Conservation (phyloP, 805 yeast genomes). For the Saccharomycopsis lassenensis region DNA sequence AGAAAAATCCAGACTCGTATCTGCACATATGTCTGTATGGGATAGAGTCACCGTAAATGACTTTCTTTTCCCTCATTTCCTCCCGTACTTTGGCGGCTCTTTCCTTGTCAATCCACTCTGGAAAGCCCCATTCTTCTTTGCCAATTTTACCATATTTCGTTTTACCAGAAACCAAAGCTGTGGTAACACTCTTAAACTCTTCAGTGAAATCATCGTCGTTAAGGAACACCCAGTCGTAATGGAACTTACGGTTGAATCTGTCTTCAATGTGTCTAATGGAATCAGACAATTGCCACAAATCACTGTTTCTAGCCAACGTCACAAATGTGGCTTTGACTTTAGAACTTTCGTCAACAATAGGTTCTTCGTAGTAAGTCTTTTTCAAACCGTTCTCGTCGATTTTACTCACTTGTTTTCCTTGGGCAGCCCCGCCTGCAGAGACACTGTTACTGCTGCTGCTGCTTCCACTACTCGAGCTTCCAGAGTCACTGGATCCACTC, state of each 20-base stretch:
- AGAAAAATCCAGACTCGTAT: slow-evolving; percentile 83
- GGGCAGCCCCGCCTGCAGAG: too few relatives aligned
- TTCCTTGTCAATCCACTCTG: slow-evolving; percentile 67
- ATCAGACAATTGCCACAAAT: slow-evolving; percentile 46
- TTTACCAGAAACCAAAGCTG: slow-evolving; percentile 61
- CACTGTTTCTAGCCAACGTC: slow-evolving; percentile 68
- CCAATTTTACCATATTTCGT: slow-evolving; percentile 74
- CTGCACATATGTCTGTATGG: slow-evolving; percentile 89
- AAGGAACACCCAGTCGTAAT: slow-evolving; percentile 92
- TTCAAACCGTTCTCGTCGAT: slow-evolving; percentile 13
- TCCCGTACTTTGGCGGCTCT: slow-evolving; percentile 49
- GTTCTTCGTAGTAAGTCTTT: slow-evolving; percentile 9
- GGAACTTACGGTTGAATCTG: slow-evolving; percentile 68
- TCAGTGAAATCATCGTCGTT: slow-evolving; percentile 80
- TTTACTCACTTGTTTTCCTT: too few relatives aligned
- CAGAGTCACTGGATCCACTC: background rate
- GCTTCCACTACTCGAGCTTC: too few relatives aligned
- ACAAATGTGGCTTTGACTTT: slow-evolving; percentile 62
- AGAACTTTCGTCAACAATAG: slow-evolving; percentile 30
- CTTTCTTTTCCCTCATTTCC: slow-evolving; percentile 37
- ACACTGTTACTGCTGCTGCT: too few relatives aligned
- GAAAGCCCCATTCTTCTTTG: slow-evolving; percentile 80
- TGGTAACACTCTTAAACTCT: slow-evolving; percentile 62
- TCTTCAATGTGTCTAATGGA: slow-evolving; percentile 79
- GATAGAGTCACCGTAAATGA: slow-evolving; percentile 55